Conservation (phyloP, 148 eudicot species). For the Fagopyrum homotropicum region DNA sequence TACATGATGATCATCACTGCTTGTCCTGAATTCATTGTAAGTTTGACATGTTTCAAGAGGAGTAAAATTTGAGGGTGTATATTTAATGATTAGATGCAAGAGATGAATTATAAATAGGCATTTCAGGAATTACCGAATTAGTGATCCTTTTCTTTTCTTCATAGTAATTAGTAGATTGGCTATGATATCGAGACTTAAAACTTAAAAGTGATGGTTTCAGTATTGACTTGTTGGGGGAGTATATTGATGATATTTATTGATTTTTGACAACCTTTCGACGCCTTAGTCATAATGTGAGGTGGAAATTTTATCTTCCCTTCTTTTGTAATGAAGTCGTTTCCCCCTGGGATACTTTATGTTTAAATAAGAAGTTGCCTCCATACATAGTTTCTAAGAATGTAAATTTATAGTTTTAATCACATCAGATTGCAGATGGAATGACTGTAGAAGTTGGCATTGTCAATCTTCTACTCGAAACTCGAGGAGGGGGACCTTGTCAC, state of each 20-base stretch:
- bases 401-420: conserved; percentile 24
- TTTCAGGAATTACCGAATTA: too few relatives aligned
- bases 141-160: too few relatives aligned
- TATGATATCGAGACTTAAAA: neutral
- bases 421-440: conserved; percentile 98
- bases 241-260: neutral
- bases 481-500: conserved; percentile 63
- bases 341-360: neutral
- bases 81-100: too few relatives aligned
- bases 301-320: neutral
- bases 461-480: conserved; percentile 88
- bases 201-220: neutral
- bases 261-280: neutral
- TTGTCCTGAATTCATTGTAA: too few relatives aligned
- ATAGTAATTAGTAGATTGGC: neutral
- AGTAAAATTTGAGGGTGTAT: too few relatives aligned
- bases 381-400: neutral
- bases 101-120: too few relatives aligned
- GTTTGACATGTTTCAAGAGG: too few relatives aligned
- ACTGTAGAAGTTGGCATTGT: conserved; percentile 80
- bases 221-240: neutral
- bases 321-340: neutral
- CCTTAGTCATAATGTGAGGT: neutral
- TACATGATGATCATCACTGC: too few relatives aligned
- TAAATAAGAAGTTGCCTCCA: neutral